A percentile compares a stretch with the other conserved stretches of the same genome.
Evolutionary conservation across 78 protist genomes (phyloP).

Genomic region (Polysphondylium violaceum): DNA sequence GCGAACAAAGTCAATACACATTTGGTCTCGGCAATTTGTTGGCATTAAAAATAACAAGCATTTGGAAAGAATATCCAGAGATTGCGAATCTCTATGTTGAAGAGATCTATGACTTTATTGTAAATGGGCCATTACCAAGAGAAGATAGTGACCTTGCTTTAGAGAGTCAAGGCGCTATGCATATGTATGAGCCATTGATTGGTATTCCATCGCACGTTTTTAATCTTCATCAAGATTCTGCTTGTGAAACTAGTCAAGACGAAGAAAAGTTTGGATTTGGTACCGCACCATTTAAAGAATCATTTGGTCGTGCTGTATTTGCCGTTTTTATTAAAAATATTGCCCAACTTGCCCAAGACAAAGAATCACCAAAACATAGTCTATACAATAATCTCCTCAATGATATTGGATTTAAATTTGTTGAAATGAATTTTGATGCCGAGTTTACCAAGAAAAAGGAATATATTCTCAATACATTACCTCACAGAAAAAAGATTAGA

Average conservation of each 20-base stretch:
- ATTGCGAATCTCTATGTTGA: conserved; percentile 31
- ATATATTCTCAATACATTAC: conserved; percentile 43
- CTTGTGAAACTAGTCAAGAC: conserved; percentile 24
- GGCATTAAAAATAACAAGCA: conserved; percentile 4
- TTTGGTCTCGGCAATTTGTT: conserved; percentile 42
- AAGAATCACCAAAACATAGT: background rate
- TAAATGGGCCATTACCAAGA: conserved; percentile 48
- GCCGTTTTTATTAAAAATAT: conserved; percentile 24
- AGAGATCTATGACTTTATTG: conserved; percentile 31
- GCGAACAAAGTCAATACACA: background rate
- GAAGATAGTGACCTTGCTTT: background rate
- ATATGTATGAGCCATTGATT: conserved; percentile 48
- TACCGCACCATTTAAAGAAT: conserved; percentile 39
- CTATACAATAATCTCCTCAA: conserved; percentile 14
- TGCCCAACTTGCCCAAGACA: background rate
- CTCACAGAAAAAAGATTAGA: conserved; percentile 62
- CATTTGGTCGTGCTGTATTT: conserved; percentile 37
- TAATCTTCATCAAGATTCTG: conserved; percentile 27
- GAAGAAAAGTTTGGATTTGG: conserved; percentile 64
- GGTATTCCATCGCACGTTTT: conserved; percentile 50
- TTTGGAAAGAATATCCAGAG: conserved; percentile 46
- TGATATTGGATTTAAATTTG: background rate
- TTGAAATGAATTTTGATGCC: background rate
- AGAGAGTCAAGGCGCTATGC: background rate
- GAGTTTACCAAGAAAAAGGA: conserved; percentile 27